phyloP scores from a whole-genome alignment of 768 basidiomycete species.

The Suillus clintonianus region DNA sequence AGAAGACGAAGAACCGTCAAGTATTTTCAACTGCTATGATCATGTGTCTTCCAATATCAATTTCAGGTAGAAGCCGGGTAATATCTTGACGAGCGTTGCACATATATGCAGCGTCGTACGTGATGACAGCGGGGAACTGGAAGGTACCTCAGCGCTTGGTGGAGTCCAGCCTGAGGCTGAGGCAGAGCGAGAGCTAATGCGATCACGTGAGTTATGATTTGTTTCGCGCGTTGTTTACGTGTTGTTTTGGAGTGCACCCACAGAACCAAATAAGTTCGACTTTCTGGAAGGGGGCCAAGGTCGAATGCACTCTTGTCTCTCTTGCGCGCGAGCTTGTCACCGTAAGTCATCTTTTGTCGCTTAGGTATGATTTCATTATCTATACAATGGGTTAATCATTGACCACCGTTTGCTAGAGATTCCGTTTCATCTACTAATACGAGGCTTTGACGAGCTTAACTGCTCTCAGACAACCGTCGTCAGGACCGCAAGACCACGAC shows the following conservation, averaged over 20 bases:
- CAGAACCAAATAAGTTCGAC: constrained; percentile 37
- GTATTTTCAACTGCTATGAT: neutral
- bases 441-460: constrained; percentile 21
- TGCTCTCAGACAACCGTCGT: constrained; percentile 16
- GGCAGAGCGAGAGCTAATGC: neutral
- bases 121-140: neutral
- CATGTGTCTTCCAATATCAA: neutral
- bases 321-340: constrained; percentile 19
- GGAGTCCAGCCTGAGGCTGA: no score
- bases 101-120: neutral
- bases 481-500: constrained; percentile 17
- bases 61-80: neutral
- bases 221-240: constrained; percentile 30
- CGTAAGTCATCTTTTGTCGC: constrained; percentile 29
- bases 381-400: neutral
- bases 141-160: no score
- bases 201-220: constrained; percentile 18
- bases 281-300: constrained; percentile 14
- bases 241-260: constrained; percentile 28
- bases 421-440: constrained; percentile 19
- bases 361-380: constrained; percentile 17
- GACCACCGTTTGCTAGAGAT: constrained; percentile 7
- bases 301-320: constrained; percentile 14
- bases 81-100: neutral
- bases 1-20: neutral